These are phyloP conservation scores for Aspergillus neoniger DNA, from an alignment of 2,329 filamentous ascomycete genomes.

Conservation along the genomic window DNA sequence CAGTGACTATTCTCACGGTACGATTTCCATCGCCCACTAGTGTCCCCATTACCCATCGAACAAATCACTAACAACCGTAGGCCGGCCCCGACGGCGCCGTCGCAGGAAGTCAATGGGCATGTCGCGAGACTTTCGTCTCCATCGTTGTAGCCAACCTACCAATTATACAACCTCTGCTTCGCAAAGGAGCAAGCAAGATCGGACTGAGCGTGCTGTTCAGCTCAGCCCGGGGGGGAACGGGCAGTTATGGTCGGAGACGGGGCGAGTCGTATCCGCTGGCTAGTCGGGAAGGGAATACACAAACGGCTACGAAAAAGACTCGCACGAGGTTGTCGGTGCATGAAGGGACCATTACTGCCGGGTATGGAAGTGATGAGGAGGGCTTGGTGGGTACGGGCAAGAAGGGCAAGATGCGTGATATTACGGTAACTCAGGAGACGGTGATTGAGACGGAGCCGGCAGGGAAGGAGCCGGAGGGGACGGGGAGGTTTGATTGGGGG, in stretches of 20 bases:
- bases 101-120: constrained; percentile 44
- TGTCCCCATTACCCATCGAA: not conserved
- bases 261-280: constrained; percentile 24
- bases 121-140: constrained; percentile 47
- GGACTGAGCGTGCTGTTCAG: constrained; percentile 32
- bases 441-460: constrained; percentile 26
- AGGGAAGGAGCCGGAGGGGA: not conserved
- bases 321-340: constrained; percentile 11
- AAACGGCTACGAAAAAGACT: not conserved
- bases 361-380: constrained; percentile 32
- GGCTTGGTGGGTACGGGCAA: constrained; percentile 17
- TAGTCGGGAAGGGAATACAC: constrained; percentile 9
- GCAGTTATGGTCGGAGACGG: constrained; percentile 1
- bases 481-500: not conserved
- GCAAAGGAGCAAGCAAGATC: constrained; percentile 26
- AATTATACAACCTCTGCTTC: constrained; percentile 40
- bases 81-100: constrained; percentile 37
- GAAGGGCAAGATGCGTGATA: constrained; percentile 19
- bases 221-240: constrained; percentile 13
- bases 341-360: not conserved
- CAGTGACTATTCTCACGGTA: constrained; percentile 49
- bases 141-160: constrained; percentile 46
- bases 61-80: constrained; percentile 14
- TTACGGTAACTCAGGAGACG: constrained; percentile 31
- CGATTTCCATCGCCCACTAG: not conserved